Evolutionary conservation across 805 yeast species (phyloP), one percentile per base, ranked within the genome.

Genomic region (Candida khao-thaluensis): DNA sequence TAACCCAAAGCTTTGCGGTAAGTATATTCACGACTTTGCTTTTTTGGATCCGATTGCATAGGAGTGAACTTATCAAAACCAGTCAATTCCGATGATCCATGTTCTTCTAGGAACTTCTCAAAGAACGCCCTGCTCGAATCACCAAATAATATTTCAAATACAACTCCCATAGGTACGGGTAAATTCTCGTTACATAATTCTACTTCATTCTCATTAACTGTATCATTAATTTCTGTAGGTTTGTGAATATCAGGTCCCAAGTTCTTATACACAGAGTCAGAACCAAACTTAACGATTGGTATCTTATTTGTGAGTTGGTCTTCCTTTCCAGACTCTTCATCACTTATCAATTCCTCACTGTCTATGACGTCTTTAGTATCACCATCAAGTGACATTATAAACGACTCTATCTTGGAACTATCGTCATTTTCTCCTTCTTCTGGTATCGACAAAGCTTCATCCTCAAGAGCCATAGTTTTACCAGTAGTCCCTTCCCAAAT

Each of bases 1-100:
- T 77, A 89, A 37, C 81, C 79, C 41, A 93, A 69, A 1, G 83
- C 87, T 59, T 86, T 86, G 35, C 76, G 73, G 59, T 90, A 93
- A 4, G 74, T 71, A 55, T 76, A 90, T 3, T 64, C 57, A 38
- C 95, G 62, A 32, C 64, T 72, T 32, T 64, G 58, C 18, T 60
- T 58, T 3, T 69, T 74, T 1, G 62, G 51, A 7, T 70, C 69
- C 17, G 64, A 69, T 20, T 53, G 51, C 40, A 38, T 45, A 0
- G 64, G 62, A n/a, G 47, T 50, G 39, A 72, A 70, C 11, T 55
- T 45, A 7, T 54, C 58, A 39, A 65, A 71, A 6, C 54, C 60
- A 1, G 76, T 54, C 27, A 77, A 60, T 17, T 74, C 70, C 4
- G 70, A 64, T 0, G 77, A 79, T 37, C 71, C 77, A 44, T 68